These are phyloP conservation scores for Aspergillus novoparasiticus DNA, from an alignment of 2,329 filamentous ascomycete genomes.

Conservation along the genomic window DNA sequence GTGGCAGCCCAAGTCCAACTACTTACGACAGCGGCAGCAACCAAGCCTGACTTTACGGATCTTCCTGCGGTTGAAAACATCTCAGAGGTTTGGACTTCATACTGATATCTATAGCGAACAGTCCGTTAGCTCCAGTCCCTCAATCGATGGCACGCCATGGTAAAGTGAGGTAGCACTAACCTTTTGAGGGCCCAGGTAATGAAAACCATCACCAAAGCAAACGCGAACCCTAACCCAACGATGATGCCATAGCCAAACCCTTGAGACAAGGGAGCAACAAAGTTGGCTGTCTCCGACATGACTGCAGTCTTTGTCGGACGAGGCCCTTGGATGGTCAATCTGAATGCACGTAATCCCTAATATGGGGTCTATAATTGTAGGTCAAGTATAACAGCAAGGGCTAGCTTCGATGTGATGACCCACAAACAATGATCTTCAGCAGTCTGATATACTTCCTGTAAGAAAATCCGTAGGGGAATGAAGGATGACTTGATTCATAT, in stretches of 20 bases:
- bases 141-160: neutral
- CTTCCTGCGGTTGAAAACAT: slow-evolving; percentile 90
- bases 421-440: no score
- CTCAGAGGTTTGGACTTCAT: slow-evolving; percentile 81
- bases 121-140: slow-evolving; percentile 1
- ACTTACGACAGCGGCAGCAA: slow-evolving; percentile 86
- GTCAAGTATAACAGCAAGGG: neutral
- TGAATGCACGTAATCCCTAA: neutral
- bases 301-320: slow-evolving; percentile 15
- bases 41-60: slow-evolving; percentile 85
- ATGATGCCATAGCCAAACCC: slow-evolving; percentile 78
- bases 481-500: neutral
- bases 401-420: neutral
- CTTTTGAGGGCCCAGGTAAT: slow-evolving; percentile 71
- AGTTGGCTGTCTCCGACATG: slow-evolving; percentile 29
- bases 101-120: slow-evolving; percentile 56
- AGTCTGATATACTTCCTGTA: neutral
- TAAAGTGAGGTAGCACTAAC: slow-evolving; percentile 31
- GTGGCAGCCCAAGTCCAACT: slow-evolving; percentile 94
- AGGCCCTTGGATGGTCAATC: neutral
- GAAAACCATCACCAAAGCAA: slow-evolving; percentile 74
- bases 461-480: neutral
- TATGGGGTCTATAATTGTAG: neutral
- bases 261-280: slow-evolving; percentile 48
- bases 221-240: slow-evolving; percentile 71